A percentile compares a stretch with the other conserved stretches of the same genome.
These are phyloP conservation scores for Triticum monococcum DNA, from an alignment of 176 grass and related monocot species.

Conservation along the genomic window DNA sequence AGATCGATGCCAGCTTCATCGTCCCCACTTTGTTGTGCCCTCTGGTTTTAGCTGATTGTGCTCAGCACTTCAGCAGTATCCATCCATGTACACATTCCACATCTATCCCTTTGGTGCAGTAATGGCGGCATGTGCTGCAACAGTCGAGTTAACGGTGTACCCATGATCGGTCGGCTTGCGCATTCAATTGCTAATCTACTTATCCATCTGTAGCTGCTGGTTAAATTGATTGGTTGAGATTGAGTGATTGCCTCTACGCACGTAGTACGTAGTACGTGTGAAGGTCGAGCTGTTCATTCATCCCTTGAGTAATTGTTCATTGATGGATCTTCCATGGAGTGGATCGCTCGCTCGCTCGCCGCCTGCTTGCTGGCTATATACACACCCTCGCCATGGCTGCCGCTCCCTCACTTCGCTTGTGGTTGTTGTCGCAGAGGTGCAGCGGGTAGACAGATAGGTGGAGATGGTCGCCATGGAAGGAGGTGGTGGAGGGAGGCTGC, in stretches of 20 bases:
- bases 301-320: too few relatives aligned
- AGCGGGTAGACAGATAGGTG: too few relatives aligned
- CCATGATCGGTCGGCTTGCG: background rate
- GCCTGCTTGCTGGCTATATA: background rate
- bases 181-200: background rate
- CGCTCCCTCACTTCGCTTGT: background rate
- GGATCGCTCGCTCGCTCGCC: rapidly evolving
- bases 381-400: background rate
- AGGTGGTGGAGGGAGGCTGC: background rate
- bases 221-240: background rate
- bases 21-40: too few relatives aligned
- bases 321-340: background rate
- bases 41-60: too few relatives aligned
- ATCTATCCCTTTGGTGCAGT: background rate
- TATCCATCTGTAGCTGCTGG: background rate
- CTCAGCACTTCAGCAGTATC: too few relatives aligned
- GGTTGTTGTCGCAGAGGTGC: background rate
- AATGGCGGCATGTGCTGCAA: background rate
- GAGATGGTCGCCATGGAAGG: background rate
- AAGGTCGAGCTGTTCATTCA: background rate
- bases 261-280: too few relatives aligned
- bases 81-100: background rate
- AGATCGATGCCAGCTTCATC: background rate
- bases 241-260: background rate
- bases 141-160: background rate